Percentiles rank a stretch among this genome's conserved stretches.
Evolutionary conservation across 306 rosid genomes (phyloP).

Genomic region (Cicer pinnatifidum): DNA sequence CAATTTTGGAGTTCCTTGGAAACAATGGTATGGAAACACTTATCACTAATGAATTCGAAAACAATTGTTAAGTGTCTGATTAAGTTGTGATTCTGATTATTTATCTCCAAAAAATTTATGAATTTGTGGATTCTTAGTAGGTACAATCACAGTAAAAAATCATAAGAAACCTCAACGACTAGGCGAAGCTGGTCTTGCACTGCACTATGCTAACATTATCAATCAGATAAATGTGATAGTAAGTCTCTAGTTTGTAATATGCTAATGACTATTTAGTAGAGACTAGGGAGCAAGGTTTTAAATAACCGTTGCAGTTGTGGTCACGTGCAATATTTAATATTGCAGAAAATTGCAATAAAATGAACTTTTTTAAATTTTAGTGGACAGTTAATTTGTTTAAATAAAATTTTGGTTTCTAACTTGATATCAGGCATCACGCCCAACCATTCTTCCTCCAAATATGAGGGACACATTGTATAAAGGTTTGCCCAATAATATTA

Average conservation of each 20-base stretch:
- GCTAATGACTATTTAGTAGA: conserved; percentile 12
- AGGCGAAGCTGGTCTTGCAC: conserved; percentile 89
- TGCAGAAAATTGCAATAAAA: neutral
- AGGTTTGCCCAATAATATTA: conserved; percentile 72
- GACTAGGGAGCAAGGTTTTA: neutral
- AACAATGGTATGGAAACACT: conserved; percentile 55
- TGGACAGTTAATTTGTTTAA: neutral
- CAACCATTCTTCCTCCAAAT: conserved; percentile 73
- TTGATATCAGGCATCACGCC: conserved; percentile 71
- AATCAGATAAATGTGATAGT: conserved; percentile 83
- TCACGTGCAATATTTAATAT: neutral
- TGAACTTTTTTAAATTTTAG: neutral
- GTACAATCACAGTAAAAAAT: conserved; percentile 32
- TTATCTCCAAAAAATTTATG: conserved; percentile 1
- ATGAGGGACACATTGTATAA: conserved; percentile 78
- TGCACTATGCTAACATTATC: conserved; percentile 87
- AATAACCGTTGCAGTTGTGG: neutral
- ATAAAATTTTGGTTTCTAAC: conserved; percentile 10
- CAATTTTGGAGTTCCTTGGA: conserved; percentile 67
- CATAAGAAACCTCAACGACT: conserved; percentile 56
- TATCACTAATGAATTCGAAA: conserved; percentile 7
- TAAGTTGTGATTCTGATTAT: conserved; percentile 1
- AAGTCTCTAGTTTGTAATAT: conserved; percentile 44
- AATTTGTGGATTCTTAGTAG: conserved; percentile 49
- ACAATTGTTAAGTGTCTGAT: conserved; percentile 14